Evolutionary conservation across 306 rosid genomes (phyloP), one percentile per base, ranked within the genome.

Genomic region (Adenanthera pavonina): DNA sequence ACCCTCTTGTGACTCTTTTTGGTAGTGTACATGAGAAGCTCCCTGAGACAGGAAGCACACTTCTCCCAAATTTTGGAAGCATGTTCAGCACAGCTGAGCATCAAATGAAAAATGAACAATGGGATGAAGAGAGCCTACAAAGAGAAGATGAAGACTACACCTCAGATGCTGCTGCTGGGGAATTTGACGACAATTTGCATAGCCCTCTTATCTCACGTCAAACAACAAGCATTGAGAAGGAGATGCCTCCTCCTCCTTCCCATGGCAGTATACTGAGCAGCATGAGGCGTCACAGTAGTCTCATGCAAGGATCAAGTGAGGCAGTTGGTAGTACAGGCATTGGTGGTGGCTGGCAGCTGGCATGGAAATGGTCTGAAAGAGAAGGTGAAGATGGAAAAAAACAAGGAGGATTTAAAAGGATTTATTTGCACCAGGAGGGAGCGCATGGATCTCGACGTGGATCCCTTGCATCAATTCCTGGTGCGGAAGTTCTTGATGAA

Each of bases 321-420:
- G 85, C 88, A 48, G 92, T 86, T 60, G 90, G 88, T 65, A 85
- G 91, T 80, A 89, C 98, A 25, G 98, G 98, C 74, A 92, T 94
- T 70, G 97, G 98, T 72, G 98, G 98, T 60, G 98, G 98, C 47
- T 94, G 98, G 98, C 98, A 94, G 80, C 86, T 94, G 84, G 98
- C 98, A 61, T 94, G 98, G 98, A 88, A 94, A 87, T 94, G 98
- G 98, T 84, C 94, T 68, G 98, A 92, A 61, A 92, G 78, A 86
- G 92, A 80, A 64, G 89, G 88, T 11, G 92, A 83, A 77, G 94
- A 88, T 64, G 95, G 97, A 19, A 82, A 85, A 57, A 89, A 82
- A 78, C 78, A 89, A 85, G 95, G 92, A 67, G 98, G 86, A 71
- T 94, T 94, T 82, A 83, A 94, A 75, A 91, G 98, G 86, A 88